phyloP scores from a whole-genome alignment of 1,139 yeast species.

The Hyphopichia burtonii region DNA sequence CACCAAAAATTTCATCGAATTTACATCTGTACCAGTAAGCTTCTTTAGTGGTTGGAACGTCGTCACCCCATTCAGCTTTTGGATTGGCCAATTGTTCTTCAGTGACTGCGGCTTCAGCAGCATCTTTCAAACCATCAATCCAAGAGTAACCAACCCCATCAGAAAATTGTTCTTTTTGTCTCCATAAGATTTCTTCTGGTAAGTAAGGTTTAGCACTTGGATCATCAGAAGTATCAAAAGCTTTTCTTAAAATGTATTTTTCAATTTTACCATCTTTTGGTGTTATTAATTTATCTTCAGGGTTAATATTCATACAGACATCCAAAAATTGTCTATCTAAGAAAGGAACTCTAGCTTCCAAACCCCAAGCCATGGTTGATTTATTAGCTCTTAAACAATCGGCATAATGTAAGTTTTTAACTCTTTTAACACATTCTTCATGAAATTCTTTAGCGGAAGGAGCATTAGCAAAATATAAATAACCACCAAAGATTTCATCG shows the following conservation, averaged over 20 bases:
- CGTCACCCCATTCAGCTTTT: conserved; percentile 94
- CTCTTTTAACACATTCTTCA: conserved; percentile 90
- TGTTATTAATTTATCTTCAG: conserved; percentile 83
- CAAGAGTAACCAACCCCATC: conserved; percentile 99
- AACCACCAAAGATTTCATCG: conserved; percentile 98
- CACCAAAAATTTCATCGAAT: conserved; percentile 85
- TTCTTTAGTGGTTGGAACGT: conserved; percentile 95
- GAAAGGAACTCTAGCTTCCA: conserved; percentile 99
- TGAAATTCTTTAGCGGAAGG: conserved; percentile 93
- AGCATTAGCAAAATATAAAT: conserved; percentile 94
- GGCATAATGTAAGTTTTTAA: conserved; percentile 93
- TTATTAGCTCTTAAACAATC: conserved; percentile 99
- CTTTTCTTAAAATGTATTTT: conserved; percentile 93
- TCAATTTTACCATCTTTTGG: conserved; percentile 74
- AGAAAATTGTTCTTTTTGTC: conserved; percentile 99
- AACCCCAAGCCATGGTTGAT: conserved; percentile 99
- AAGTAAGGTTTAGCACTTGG: conserved; percentile 76
- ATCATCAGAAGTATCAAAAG: conserved; percentile 83
- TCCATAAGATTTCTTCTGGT: conserved; percentile 96
- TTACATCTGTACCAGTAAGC: conserved; percentile 98
- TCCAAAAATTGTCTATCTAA: conserved; percentile 91
- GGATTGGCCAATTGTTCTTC: conserved; percentile 90
- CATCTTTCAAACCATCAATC: conserved; percentile 96
- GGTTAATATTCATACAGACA: conserved; percentile 91
- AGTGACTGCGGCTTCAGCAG: conserved; percentile 81